Evolutionary conservation across 176 grass and related monocot genomes (phyloP), one percentile per base, ranked within the genome.

Genomic region (Olyra latifolia): DNA sequence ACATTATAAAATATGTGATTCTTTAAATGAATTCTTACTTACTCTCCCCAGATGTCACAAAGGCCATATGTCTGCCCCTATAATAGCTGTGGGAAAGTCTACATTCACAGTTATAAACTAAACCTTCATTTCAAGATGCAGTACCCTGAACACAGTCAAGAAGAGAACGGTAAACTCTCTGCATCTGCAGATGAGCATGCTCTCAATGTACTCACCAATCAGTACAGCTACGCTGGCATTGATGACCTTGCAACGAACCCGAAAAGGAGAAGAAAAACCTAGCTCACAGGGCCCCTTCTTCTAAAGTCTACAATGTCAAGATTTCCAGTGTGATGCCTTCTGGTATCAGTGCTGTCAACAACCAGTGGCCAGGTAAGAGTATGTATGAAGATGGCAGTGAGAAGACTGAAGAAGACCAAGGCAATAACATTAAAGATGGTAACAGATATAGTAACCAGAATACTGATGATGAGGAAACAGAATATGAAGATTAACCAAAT

Each of bases 51-150:
- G n/a, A n/a, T n/a, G n/a, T n/a, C n/a, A n/a, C n/a, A n/a, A n/a
- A n/a, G n/a, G n/a, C n/a, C n/a, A n/a, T n/a, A n/a, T n/a, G n/a
- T n/a, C n/a, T n/a, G n/a, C n/a, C n/a, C n/a, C n/a, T n/a, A n/a
- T n/a, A 8, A 23, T 76, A 28, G 93, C 39, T 97, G 93, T 28
- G 80, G 76, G 24, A 97, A 93, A 90, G 83, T 88, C 49, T 97
- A 97, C 72, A 97, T 97, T 30, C 90, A 96, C 61, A 3, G 65
- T 58, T 96, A 96, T 75, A 96, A 96, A 83, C 83, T 96, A 67
- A 96, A 96, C 66, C 93, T 96, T n/a, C 93, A 96, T 79, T 46
- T 96, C 22, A 90, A 87, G 80, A 92, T 74, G 48, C 85, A 92
- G 66, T 89, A 95, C 74, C 93, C 93, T 66, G 81, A 86, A 29